These are phyloP conservation scores for Tetrapisispora pingtungensis DNA, from an alignment of 805 yeast genomes.

Conservation along the genomic window DNA sequence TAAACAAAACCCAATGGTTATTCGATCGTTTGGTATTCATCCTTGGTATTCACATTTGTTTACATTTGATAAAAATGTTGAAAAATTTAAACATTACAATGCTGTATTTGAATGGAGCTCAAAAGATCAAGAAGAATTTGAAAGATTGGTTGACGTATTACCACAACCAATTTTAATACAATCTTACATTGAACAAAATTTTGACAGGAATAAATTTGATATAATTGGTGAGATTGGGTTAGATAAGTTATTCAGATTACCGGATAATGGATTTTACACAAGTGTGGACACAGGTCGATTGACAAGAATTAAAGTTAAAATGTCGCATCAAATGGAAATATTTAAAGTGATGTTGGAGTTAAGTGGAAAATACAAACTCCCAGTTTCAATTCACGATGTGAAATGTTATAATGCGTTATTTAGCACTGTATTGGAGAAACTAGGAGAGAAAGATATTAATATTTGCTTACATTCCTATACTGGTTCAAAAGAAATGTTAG, in stretches of 20 bases:
- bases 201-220: constrained; percentile 10
- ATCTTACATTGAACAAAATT: constrained; percentile 21
- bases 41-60: constrained; percentile 85
- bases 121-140: constrained; percentile 22
- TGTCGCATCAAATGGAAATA: constrained; percentile 56
- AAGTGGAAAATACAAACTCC: constrained; percentile 39
- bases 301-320: constrained; percentile 42
- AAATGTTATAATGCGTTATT: constrained; percentile 58
- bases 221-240: constrained; percentile 88
- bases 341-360: constrained; percentile 42
- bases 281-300: constrained; percentile 25
- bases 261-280: constrained; percentile 45
- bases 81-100: constrained; percentile 47
- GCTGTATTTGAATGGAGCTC: constrained; percentile 32
- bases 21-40: constrained; percentile 59
- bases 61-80: constrained; percentile 17
- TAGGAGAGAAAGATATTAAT: constrained; percentile 21
- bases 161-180: constrained; percentile 53
- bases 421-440: constrained; percentile 26
- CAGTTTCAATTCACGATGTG: constrained; percentile 78
- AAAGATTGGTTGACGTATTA: constrained; percentile 34
- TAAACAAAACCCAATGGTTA: constrained; percentile 4
- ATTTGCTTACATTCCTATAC: constrained; percentile 77
- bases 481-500: constrained; percentile 67
- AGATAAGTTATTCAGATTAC: constrained; percentile 66